A percentile compares a stretch with the other conserved stretches of the same genome.
These are phyloP conservation scores for Viola odorata DNA, from an alignment of 345 rosid species.

Conservation along the genomic window DNA sequence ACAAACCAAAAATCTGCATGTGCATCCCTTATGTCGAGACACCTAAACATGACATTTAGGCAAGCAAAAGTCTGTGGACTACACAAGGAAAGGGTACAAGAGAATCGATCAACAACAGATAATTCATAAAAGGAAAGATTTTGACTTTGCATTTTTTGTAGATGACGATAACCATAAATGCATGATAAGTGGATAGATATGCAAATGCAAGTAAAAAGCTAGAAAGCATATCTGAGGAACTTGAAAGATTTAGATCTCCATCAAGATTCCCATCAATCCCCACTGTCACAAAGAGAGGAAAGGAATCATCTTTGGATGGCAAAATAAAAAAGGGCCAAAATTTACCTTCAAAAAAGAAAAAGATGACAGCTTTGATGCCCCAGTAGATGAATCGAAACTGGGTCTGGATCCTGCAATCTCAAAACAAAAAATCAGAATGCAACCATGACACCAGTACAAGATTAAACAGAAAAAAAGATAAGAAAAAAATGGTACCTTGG, in stretches of 20 bases:
- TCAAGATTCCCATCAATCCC: neutral
- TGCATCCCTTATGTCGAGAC: neutral
- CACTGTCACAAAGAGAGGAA: neutral
- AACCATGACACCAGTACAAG: too few species aligned
- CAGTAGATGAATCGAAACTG: too few species aligned
- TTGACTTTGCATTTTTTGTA: neutral
- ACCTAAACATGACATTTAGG: neutral
- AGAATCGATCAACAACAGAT: neutral
- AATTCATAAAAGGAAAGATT: neutral
- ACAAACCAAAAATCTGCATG: neutral
- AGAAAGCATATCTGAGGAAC: neutral
- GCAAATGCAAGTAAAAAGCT: neutral
- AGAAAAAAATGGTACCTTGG: neutral
- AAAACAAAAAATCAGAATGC: too few species aligned
- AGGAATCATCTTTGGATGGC: neutral
- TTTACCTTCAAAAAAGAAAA: neutral
- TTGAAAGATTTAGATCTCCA: constrained; percentile 3
- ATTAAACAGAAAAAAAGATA: neutral
- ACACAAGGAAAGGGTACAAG: neutral
- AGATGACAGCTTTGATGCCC: neutral
- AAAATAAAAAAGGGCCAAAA: neutral
- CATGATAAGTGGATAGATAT: neutral
- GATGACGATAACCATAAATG: neutral
- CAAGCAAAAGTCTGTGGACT: neutral
- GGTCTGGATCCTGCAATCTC: too few species aligned